Conservation (phyloP, 257 asterid species). For the Solanum medicagineum region DNA sequence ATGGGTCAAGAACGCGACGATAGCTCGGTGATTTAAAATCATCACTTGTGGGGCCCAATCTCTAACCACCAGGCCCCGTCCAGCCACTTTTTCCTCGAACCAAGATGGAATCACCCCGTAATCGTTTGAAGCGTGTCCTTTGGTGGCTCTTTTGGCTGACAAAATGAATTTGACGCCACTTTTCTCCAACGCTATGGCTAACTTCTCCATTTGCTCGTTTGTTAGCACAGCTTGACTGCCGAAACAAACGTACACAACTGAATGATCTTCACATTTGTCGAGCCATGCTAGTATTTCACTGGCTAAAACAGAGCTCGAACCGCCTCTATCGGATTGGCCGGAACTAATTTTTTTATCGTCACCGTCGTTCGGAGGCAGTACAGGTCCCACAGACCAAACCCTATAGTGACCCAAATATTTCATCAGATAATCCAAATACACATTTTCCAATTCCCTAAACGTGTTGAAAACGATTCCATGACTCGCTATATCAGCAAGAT, state of each 20-base stretch:
- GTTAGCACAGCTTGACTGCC: slow-evolving; percentile 72
- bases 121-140: slow-evolving; percentile 26
- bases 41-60: slow-evolving; percentile 74
- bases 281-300: slow-evolving; percentile 38
- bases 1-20: slow-evolving; percentile 40
- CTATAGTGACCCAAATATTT: slow-evolving; percentile 34
- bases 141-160: slow-evolving; percentile 38
- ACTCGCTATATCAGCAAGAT: slow-evolving; percentile 20
- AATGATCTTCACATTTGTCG: slow-evolving; percentile 27
- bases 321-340: slow-evolving; percentile 17
- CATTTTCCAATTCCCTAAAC: slow-evolving; percentile 28
- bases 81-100: slow-evolving; percentile 52
- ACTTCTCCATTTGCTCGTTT: slow-evolving; percentile 41
- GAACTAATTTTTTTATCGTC: not conserved
- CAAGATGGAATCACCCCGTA: slow-evolving; percentile 45
- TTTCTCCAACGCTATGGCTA: slow-evolving; percentile 36
- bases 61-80: slow-evolving; percentile 47
- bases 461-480: slow-evolving; percentile 48
- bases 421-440: slow-evolving; percentile 23
- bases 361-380: slow-evolving; percentile 26
- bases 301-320: slow-evolving; percentile 18
- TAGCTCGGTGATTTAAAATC: slow-evolving; percentile 38
- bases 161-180: slow-evolving; percentile 44
- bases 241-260: slow-evolving; percentile 54
- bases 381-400: slow-evolving; percentile 62